Evolutionary conservation across 345 rosid species (phyloP).

Genomic region (Firmiana major): DNA sequence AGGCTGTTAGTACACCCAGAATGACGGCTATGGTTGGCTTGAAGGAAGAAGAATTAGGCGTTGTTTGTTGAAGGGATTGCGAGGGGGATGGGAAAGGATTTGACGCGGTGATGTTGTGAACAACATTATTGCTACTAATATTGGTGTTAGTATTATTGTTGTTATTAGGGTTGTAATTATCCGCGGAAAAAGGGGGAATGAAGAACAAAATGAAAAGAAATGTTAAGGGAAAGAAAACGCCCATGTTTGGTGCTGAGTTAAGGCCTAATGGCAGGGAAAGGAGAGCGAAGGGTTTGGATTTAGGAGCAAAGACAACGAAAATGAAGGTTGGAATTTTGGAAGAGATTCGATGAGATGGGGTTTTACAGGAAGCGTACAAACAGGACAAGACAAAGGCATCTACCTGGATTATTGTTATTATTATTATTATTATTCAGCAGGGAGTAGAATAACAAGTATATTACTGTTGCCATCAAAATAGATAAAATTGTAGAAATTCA

Average conservation of each 20-base stretch:
- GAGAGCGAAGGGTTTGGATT: not conserved
- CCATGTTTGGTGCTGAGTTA: not conserved
- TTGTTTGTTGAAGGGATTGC: not conserved
- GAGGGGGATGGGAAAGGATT: not conserved
- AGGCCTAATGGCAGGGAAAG: not conserved
- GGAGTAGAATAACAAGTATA: too few species aligned
- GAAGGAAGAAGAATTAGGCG: slow-evolving; percentile 28
- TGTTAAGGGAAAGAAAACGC: not conserved
- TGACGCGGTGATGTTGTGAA: not conserved
- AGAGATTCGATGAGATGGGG: not conserved
- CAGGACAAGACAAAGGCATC: not conserved
- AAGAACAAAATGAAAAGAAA: slow-evolving; percentile 2
- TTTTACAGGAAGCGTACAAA: not conserved
- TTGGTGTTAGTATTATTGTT: not conserved
- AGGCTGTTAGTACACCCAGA: slow-evolving; percentile 56
- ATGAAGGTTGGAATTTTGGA: not conserved
- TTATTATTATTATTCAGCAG: too few species aligned
- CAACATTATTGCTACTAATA: not conserved
- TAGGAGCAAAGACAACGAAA: not conserved
- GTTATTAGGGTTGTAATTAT: not conserved
- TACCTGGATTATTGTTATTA: not conserved
- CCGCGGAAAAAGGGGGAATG: not conserved
- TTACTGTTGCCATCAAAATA: too few species aligned
- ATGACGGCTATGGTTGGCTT: slow-evolving; percentile 61
- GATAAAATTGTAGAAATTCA: too few species aligned